Percentiles rank a stretch among this genome's conserved stretches.
Conservation (phyloP, 1,284 basidiomycete genomes). For the Waitea zeae region DNA sequence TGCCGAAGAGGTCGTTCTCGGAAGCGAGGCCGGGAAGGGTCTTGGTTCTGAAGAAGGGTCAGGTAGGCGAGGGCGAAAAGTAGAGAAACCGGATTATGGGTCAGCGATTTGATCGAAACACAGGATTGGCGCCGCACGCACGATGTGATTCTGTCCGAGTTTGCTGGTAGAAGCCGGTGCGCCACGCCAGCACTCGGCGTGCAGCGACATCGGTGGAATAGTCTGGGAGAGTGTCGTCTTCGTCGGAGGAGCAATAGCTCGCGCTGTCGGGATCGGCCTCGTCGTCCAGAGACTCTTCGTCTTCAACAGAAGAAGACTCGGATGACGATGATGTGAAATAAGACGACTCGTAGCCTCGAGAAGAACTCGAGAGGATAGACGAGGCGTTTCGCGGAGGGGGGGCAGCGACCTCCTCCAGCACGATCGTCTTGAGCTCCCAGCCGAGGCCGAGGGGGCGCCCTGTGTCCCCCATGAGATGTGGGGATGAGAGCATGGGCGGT, state of each 20-base stretch:
- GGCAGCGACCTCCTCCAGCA: slow-evolving; percentile 49
- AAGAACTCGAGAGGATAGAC: slow-evolving; percentile 18
- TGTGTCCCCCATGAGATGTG: slow-evolving; percentile 13
- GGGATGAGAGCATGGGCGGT: slow-evolving; percentile 11
- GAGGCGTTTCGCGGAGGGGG: slow-evolving; percentile 31
- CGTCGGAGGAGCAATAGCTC: slow-evolving; percentile 52
- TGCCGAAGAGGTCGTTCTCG: background rate
- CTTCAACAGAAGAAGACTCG: slow-evolving; percentile 17
- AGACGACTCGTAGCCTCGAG: slow-evolving; percentile 19
- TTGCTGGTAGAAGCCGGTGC: slow-evolving; percentile 23
- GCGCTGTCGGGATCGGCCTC: slow-evolving; percentile 28
- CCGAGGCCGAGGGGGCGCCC: slow-evolving; percentile 17
- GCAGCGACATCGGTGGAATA: slow-evolving; percentile 11
- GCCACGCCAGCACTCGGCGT: slow-evolving; percentile 46
- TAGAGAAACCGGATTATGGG: background rate
- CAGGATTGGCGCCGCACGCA: slow-evolving; percentile 8
- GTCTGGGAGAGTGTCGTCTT: slow-evolving; percentile 14
- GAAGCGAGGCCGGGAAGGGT: too few relatives aligned
- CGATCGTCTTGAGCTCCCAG: slow-evolving; percentile 40
- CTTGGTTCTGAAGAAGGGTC: too few relatives aligned
- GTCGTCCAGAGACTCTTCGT: slow-evolving; percentile 14
- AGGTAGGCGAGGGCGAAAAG: background rate
- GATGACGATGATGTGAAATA: slow-evolving; percentile 19
- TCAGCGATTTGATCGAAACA: background rate
- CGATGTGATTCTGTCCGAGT: slow-evolving; percentile 10